phyloP scores from a whole-genome alignment of 352 stramenopile species.

The Phytophthora lateralis region DNA sequence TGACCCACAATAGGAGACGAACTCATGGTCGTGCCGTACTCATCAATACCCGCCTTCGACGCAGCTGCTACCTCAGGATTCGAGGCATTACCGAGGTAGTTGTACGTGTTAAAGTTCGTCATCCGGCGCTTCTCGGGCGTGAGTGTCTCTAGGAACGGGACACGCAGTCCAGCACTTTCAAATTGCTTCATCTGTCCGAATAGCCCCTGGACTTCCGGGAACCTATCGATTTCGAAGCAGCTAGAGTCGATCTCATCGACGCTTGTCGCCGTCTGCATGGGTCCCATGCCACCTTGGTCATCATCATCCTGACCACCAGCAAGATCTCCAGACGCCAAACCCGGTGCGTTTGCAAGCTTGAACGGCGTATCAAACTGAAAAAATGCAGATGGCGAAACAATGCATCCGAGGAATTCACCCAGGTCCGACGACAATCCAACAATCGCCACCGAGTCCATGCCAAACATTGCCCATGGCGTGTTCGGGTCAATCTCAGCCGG shows the following conservation, averaged over 20 bases:
- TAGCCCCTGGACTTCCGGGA: slow-evolving; percentile 70
- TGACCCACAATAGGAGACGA: slow-evolving; percentile 84
- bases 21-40: slow-evolving; percentile 82
- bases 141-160: slow-evolving; percentile 75
- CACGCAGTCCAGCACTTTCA: slow-evolving; percentile 61
- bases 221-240: slow-evolving; percentile 69
- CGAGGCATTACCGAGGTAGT: slow-evolving; percentile 80
- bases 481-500: slow-evolving; percentile 50
- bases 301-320: slow-evolving; percentile 46
- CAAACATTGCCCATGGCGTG: slow-evolving; percentile 67
- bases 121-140: slow-evolving; percentile 73
- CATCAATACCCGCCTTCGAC: slow-evolving; percentile 64
- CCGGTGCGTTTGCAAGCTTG: slow-evolving; percentile 62
- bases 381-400: slow-evolving; percentile 70
- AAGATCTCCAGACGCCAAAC: slow-evolving; percentile 60
- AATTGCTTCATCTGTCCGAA: slow-evolving; percentile 80
- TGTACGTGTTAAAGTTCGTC: slow-evolving; percentile 90
- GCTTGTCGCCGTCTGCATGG: slow-evolving; percentile 38
- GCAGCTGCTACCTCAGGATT: slow-evolving; percentile 56
- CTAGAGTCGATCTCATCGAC: slow-evolving; percentile 69
- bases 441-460: slow-evolving; percentile 72
- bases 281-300: slow-evolving; percentile 10
- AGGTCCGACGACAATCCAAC: slow-evolving; percentile 68
- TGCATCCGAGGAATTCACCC: slow-evolving; percentile 69
- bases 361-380: slow-evolving; percentile 73